Percentiles rank a stretch among this genome's conserved stretches.
phyloP scores from a whole-genome alignment of 1,139 yeast genomes.

The Yamadazyma siamensis region DNA sequence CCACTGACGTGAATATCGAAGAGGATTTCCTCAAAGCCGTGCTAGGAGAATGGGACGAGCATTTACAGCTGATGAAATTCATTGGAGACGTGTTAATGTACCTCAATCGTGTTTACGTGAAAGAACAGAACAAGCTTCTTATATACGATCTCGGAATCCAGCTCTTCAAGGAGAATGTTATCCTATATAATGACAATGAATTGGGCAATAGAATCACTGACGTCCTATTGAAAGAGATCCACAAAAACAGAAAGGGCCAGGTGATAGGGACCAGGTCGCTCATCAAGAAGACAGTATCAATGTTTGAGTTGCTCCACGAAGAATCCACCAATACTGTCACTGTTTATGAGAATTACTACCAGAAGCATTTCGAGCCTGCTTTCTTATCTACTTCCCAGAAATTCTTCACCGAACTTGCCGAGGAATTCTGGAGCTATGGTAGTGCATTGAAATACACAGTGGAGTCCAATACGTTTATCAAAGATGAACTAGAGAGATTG shows the following conservation, averaged over 20 bases:
- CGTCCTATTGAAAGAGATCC: conserved; percentile 55
- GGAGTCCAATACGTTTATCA: conserved; percentile 49
- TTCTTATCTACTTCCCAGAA: conserved; percentile 53
- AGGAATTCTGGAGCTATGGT: conserved; percentile 6
- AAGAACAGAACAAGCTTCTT: conserved; percentile 62
- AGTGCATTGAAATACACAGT: conserved; percentile 41
- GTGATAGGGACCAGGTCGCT: conserved; percentile 50
- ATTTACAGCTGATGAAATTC: conserved; percentile 70
- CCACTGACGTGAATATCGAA: conserved; percentile 8
- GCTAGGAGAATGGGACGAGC: conserved; percentile 68
- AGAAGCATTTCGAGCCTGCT: conserved; percentile 63
- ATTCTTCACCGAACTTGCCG: conserved; percentile 51
- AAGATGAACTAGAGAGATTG: conserved; percentile 58
- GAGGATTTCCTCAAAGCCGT: conserved; percentile 47
- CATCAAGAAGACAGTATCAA: conserved; percentile 56
- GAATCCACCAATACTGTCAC: conserved; percentile 20
- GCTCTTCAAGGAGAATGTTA: conserved; percentile 47
- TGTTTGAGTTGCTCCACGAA: conserved; percentile 62
- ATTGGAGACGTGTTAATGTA: conserved; percentile 87
- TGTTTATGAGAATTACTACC: conserved; percentile 55
- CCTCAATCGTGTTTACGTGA: conserved; percentile 78
- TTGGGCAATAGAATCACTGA: conserved; percentile 51
- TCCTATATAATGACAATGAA: conserved; percentile 41
- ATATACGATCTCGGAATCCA: conserved; percentile 75
- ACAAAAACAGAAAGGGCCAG: conserved; percentile 56